These are phyloP conservation scores for Apiotrichum gamsii DNA, from an alignment of 1,284 basidiomycete species.

Conservation along the genomic window DNA sequence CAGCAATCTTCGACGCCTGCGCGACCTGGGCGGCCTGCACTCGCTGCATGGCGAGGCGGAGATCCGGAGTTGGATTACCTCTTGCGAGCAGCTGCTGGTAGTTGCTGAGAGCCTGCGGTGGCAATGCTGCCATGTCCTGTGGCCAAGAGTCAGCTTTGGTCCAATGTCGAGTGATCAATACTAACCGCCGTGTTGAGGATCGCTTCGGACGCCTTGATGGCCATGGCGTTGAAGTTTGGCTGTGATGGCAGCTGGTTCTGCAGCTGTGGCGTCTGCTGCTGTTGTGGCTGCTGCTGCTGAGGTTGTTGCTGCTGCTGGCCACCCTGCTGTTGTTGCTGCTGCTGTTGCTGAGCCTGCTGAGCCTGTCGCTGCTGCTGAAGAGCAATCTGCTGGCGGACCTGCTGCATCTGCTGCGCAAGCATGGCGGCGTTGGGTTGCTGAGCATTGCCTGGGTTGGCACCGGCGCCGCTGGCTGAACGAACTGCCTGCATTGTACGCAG, in stretches of 20 bases:
- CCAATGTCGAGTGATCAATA: too few species aligned
- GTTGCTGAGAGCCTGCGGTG: conserved; percentile 8
- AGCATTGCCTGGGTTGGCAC: not conserved
- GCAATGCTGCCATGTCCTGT: conserved; percentile 9
- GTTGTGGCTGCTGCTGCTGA: conserved; percentile 1
- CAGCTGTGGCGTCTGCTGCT: not conserved
- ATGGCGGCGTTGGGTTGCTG: conserved; percentile 5
- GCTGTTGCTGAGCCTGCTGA: conserved; percentile 7
- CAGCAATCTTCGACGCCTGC: conserved; percentile 7
- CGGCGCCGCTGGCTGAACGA: not conserved
- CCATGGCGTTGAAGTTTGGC: not conserved
- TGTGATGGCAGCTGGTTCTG: too few species aligned
- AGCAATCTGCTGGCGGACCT: not conserved
- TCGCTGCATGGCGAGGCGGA: conserved; percentile 8
- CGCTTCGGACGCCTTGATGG: conserved; percentile 3
- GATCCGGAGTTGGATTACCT: conserved; percentile 9
- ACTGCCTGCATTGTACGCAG: conserved; percentile 16
- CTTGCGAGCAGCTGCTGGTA: conserved; percentile 10
- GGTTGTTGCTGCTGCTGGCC: conserved; percentile 5
- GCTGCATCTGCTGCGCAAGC: conserved; percentile 13
- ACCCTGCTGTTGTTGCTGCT: conserved; percentile 4
- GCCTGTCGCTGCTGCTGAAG: not conserved
- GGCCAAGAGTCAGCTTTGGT: not conserved
- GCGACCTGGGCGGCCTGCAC: conserved; percentile 5
- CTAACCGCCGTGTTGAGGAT: conserved; percentile 11